A percentile compares a stretch with the other conserved stretches of the same genome.
These are phyloP conservation scores for Aspergillus fumigatiaffinis DNA, from an alignment of 2,329 filamentous ascomycete genomes.

Conservation along the genomic window DNA sequence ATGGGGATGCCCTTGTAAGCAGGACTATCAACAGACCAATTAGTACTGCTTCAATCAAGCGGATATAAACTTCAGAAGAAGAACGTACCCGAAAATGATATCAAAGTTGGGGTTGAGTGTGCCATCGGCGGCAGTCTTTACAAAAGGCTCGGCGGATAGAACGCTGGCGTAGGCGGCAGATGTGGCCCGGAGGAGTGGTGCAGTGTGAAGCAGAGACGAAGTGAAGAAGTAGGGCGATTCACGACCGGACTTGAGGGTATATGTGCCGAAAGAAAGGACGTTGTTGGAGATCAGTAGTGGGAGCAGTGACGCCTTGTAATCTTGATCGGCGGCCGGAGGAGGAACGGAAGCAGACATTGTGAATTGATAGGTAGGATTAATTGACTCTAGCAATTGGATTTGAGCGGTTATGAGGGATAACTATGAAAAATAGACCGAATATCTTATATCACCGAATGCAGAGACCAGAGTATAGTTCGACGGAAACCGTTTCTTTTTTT, in stretches of 20 bases:
- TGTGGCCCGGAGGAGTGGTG: slow-evolving; percentile 71
- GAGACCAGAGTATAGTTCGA: neutral
- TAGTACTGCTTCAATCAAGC: neutral
- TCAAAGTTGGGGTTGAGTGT: slow-evolving; percentile 59
- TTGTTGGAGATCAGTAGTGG: slow-evolving; percentile 37
- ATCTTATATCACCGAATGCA: neutral
- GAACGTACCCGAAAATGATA: slow-evolving; percentile 68
- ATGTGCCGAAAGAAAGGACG: slow-evolving; percentile 41
- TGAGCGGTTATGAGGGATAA: neutral
- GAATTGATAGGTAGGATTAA: neutral
- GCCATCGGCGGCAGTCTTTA: slow-evolving; percentile 31
- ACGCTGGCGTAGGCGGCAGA: slow-evolving; percentile 73
- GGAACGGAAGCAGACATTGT: slow-evolving; percentile 24
- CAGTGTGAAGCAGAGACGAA: slow-evolving; percentile 83
- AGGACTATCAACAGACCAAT: slow-evolving; percentile 43
- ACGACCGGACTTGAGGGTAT: slow-evolving; percentile 82
- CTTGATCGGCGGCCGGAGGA: slow-evolving; percentile 23
- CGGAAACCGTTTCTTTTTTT: neutral
- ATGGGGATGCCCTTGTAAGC: slow-evolving; percentile 97
- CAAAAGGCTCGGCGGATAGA: slow-evolving; percentile 47
- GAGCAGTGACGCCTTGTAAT: slow-evolving; percentile 38
- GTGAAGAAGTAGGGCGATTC: slow-evolving; percentile 97
- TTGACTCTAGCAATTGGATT: neutral
- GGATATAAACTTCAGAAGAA: neutral
- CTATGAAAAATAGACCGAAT: neutral